Evolutionary conservation across 805 yeast genomes (phyloP).

Genomic region (Teunomyces kruisii): DNA sequence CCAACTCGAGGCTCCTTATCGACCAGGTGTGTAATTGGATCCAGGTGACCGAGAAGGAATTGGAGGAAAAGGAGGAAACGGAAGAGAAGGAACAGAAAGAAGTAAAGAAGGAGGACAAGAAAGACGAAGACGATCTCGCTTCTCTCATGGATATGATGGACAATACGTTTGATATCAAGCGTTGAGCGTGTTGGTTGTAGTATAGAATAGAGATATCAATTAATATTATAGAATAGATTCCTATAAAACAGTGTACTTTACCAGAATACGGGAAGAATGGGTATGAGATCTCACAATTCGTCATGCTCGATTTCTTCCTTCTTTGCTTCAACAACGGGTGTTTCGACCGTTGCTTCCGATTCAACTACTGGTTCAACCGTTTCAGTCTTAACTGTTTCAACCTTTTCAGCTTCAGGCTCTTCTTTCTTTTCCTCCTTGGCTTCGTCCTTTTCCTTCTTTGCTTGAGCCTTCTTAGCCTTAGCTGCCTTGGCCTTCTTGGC

Average conservation of each 20-base stretch:
- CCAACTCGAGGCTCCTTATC: conserved; percentile 63
- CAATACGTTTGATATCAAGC: conserved; percentile 18
- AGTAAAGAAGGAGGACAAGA: conserved; percentile 9
- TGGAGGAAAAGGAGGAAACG: conserved; percentile 13
- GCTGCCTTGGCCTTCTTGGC: no score
- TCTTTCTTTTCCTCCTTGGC: no score
- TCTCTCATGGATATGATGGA: conserved; percentile 42
- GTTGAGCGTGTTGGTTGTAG: no score
- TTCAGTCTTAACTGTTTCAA: no score
- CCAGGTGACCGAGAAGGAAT: conserved; percentile 14
- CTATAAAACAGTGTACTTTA: no score
- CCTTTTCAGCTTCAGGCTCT: no score
- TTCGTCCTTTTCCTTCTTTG: no score
- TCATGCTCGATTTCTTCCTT: conserved; percentile 18
- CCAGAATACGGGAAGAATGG: no score
- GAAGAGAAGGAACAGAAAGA: conserved; percentile 21
- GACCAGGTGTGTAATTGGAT: conserved; percentile 45
- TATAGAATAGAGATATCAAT: conserved; percentile 12
- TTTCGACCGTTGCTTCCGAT: no score
- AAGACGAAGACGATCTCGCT: conserved; percentile 28
- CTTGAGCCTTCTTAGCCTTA: no score
- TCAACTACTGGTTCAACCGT: no score
- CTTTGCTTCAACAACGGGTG: no score
- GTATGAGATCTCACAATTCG: conserved; percentile 19
- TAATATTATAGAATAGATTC: neutral